These are phyloP conservation scores for Rhododendron williamsianum DNA, from an alignment of 148 eudicot species.

Conservation along the genomic window DNA sequence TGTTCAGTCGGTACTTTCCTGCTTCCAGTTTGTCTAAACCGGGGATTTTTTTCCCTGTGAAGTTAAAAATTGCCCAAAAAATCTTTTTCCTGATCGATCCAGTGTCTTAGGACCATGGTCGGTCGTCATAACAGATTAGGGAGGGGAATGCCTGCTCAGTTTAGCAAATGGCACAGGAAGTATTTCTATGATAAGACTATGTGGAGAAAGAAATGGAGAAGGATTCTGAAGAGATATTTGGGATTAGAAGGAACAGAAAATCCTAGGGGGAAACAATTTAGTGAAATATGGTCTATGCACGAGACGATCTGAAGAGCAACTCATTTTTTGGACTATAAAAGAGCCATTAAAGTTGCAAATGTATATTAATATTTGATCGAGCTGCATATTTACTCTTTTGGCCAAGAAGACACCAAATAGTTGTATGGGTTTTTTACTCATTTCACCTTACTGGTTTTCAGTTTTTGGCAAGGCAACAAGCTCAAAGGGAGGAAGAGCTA, in stretches of 20 bases:
- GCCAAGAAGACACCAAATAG: background rate
- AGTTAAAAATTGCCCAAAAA: background rate
- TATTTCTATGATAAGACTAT: background rate
- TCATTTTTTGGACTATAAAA: background rate
- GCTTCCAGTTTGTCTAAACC: background rate
- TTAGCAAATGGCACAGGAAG: background rate
- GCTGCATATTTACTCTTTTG: background rate
- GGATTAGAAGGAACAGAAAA: background rate
- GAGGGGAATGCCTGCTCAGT: background rate
- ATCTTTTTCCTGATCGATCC: background rate
- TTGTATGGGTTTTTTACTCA: too few relatives aligned
- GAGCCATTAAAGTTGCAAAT: background rate
- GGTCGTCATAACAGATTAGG: background rate
- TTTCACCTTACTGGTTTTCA: slow-evolving; percentile 16
- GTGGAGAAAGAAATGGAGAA: background rate
- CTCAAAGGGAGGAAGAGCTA: slow-evolving; percentile 99
- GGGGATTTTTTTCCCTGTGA: background rate
- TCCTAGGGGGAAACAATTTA: background rate
- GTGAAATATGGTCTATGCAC: background rate
- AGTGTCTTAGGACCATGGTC: background rate
- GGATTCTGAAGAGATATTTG: background rate
- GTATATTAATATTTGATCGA: background rate
- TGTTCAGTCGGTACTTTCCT: background rate
- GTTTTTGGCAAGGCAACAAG: slow-evolving; percentile 99
- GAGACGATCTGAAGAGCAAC: background rate